phyloP scores from a whole-genome alignment of 768 basidiomycete species.

The Suillus clintonianus region DNA sequence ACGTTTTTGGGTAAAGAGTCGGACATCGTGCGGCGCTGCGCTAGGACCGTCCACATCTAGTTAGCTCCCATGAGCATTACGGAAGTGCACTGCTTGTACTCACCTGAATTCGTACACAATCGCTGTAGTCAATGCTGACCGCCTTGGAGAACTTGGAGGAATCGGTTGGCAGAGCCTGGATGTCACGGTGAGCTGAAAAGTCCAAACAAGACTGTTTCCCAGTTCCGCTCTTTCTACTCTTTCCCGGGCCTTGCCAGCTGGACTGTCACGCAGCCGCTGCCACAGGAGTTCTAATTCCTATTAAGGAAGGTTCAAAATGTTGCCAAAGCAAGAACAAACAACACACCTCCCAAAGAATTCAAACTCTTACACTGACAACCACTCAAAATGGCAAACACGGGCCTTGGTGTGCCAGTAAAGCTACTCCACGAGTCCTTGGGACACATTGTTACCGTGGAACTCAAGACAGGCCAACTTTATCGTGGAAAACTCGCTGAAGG shows the following conservation, averaged over 20 bases:
- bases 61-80: not conserved
- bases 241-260: no score
- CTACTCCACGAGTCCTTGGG: slow-evolving; percentile 95
- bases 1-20: slow-evolving; percentile 15
- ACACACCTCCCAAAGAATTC: slow-evolving; percentile 12
- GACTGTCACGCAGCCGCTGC: no score
- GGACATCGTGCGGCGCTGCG: slow-evolving; percentile 12
- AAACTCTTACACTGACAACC: slow-evolving; percentile 18
- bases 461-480: slow-evolving; percentile 97
- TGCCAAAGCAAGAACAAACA: slow-evolving; percentile 3
- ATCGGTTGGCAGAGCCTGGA: not conserved
- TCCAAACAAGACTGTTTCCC: not conserved
- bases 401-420: slow-evolving; percentile 94
- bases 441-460: slow-evolving; percentile 95
- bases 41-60: not conserved
- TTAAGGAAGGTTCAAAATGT: not conserved
- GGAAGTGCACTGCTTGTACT: not conserved
- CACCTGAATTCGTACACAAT: not conserved
- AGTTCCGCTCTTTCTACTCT: not conserved
- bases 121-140: no score
- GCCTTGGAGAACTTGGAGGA: not conserved
- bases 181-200: not conserved
- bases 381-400: slow-evolving; percentile 43
- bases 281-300: not conserved
- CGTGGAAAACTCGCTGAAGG: slow-evolving; percentile 97